Evolutionary conservation across 2,329 filamentous ascomycete genomes (phyloP), one percentile per base, ranked within the genome.

Genomic region (Aspergillus novoparasiticus): DNA sequence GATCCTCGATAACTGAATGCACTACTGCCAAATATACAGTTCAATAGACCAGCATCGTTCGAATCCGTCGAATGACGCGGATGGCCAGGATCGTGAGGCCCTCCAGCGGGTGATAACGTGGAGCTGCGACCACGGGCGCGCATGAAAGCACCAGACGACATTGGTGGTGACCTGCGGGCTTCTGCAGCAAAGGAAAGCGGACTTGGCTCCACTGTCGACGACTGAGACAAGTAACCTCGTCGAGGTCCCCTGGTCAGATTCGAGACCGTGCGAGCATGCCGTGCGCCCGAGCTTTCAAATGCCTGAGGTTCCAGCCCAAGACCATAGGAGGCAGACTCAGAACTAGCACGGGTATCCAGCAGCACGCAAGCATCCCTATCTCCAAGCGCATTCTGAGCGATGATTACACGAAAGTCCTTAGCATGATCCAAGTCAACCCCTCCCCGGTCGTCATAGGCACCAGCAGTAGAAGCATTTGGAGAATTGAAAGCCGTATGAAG

Each of bases 11-110:
- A 86, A 64, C 82, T 84, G 71, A 86, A 84, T 45, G 83, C 82
- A 59, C 83, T 83, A 64, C 85, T 86, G 32, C 86, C 86, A 71
- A 88, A 88, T 72, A 87, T 87, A 73, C 85, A 87, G 64, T 86
- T 85, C 62, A 88, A 68, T 73, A 74, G 77, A 71, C 75, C 83
- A 70, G 72, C 81, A 76, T 86, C 85, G 54, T 83, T 83, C 12
- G 81, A 81, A 67, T 86, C 84, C 36, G 79, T 69, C 43, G 77
- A 69, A 61, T 73, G 69, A 21, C 78, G 77, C 30, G 74, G 76
- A 60, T 73, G 75, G n/a, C 76, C 73, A 57, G 68, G 67, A 57
- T 77, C 79, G 62, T 72, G 68, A 63, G 70, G 68, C 39, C 71
- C 71, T 28, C 72, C 72, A 2, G 69, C 66, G 4, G 75, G 74